Evolutionary conservation across 768 basidiomycete species (phyloP), one percentile per base, ranked within the genome.

Genomic region (Tubosaeta sp.): DNA sequence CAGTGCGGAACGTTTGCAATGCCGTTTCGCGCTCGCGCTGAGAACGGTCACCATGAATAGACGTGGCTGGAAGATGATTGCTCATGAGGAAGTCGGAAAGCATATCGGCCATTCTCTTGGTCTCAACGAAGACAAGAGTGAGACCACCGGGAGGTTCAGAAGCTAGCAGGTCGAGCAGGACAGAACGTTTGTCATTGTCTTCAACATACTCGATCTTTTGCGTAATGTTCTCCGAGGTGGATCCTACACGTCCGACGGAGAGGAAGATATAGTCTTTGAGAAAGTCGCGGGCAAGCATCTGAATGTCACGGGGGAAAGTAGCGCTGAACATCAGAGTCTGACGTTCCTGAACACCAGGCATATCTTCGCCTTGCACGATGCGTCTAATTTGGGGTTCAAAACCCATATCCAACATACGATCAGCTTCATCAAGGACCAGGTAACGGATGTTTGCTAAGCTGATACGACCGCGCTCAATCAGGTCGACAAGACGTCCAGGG

Each of bases 341-440:
- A 55, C 96, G 89, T 12, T 93, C 84, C 24, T 79, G 73, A 13
- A 87, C 83, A 41, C 85, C 87, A n/a, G 96, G 93, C 96, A 99
- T 99, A 69, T 99, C 96, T 64, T 94, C 93, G 60, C 90, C 90
- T 71, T 99, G 91, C 18, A 99, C 96, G 66, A 99, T 99, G 29
- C 93, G 82, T 57, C 96, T 83, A 65, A 99, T 99, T 74, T 98
- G 96, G 49, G 96, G 96, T 72, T 99, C 96, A 79, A 99, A 99
- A 86, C 96, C 96, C 96, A 99, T 99, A 77, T 99, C 96, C 65
- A 99, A 82, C 96, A 99, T 99, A 64, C 96, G 90, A 77, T 99
- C 96, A 54, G 96, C 96, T 75, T 99, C 96, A 63, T 99, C 96
- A 48, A 99, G 86, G 24, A 99, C 96, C 51, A 99, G 87, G 71